phyloP scores from a whole-genome alignment of 306 rosid genomes.

The Medicago ruthenica region DNA sequence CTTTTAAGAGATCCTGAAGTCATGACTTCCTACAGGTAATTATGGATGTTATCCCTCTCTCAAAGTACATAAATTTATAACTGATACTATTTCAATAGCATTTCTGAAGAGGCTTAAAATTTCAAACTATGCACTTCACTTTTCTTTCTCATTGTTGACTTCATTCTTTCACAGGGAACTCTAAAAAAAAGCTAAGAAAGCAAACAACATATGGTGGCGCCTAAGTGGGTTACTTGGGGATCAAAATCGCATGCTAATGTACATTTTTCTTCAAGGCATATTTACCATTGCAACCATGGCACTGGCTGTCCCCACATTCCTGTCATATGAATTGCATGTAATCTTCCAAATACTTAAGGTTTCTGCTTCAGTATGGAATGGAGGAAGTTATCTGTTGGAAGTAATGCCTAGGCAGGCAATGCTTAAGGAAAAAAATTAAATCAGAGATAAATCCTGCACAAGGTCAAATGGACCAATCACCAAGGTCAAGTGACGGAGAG shows the following conservation, averaged over 20 bases:
- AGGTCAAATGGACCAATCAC: neutral
- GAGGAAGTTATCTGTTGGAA: conserved; percentile 85
- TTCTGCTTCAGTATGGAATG: conserved; percentile 83
- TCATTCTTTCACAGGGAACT: conserved; percentile 64
- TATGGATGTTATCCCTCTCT: too few relatives aligned
- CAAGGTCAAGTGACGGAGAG: neutral
- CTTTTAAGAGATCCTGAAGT: conserved; percentile 86
- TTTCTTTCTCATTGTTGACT: neutral
- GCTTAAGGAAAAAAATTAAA: conserved; percentile 76
- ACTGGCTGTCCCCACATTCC: conserved; percentile 78
- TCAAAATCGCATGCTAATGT: conserved; percentile 82
- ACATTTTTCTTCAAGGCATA: conserved; percentile 69
- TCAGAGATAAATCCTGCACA: conserved; percentile 47
- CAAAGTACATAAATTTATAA: too few relatives aligned
- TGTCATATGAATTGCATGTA: conserved; percentile 70
- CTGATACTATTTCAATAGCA: too few relatives aligned
- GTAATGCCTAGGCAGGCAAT: conserved; percentile 92
- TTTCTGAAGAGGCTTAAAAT: too few relatives aligned
- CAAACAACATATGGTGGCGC: conserved; percentile 86
- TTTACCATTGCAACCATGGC: conserved; percentile 87
- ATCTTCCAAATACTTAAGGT: conserved; percentile 83
- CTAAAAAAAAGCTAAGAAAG: conserved; percentile 83
- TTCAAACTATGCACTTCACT: neutral
- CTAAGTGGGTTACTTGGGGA: conserved; percentile 86
- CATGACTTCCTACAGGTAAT: conserved; percentile 88